Conservation (phyloP, 2,329 filamentous ascomycete species). For the Xylariales sp. region DNA sequence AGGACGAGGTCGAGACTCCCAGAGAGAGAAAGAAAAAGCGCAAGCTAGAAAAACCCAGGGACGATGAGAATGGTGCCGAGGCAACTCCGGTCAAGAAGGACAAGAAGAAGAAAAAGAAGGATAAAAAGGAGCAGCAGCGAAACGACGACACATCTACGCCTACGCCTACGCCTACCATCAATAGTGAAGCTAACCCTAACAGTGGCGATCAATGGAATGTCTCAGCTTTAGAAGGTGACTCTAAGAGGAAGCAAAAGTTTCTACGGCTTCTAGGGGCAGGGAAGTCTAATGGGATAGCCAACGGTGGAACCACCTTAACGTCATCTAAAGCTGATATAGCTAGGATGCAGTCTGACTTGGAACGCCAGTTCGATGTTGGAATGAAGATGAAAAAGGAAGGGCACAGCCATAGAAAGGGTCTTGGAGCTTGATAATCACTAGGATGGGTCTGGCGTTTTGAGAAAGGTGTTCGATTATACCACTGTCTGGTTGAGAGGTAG, state of each 20-base stretch:
- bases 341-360: conserved; percentile 61
- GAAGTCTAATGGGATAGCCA: conserved; percentile 48
- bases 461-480: conserved; percentile 39
- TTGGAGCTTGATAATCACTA: conserved; percentile 58
- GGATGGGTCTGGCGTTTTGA: conserved; percentile 37
- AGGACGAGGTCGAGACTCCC: conserved; percentile 35
- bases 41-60: conserved; percentile 40
- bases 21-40: conserved; percentile 49
- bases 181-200: conserved; percentile 41
- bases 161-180: conserved; percentile 41
- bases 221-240: conserved; percentile 61
- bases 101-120: conserved; percentile 36
- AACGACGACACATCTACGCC: conserved; percentile 35
- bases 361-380: conserved; percentile 67
- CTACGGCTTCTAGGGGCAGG: conserved; percentile 67
- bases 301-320: conserved; percentile 28
- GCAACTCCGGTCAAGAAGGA: conserved; percentile 33
- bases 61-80: conserved; percentile 37
- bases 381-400: conserved; percentile 67
- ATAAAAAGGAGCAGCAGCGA: conserved; percentile 7
- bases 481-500: conserved; percentile 23
- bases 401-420: conserved; percentile 61
- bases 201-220: conserved; percentile 64
- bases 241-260: conserved; percentile 66
- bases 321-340: conserved; percentile 45